Evolutionary conservation across 1,284 basidiomycete species (phyloP), one percentile per base, ranked within the genome.

Genomic region (Neolentinus lepideus): DNA sequence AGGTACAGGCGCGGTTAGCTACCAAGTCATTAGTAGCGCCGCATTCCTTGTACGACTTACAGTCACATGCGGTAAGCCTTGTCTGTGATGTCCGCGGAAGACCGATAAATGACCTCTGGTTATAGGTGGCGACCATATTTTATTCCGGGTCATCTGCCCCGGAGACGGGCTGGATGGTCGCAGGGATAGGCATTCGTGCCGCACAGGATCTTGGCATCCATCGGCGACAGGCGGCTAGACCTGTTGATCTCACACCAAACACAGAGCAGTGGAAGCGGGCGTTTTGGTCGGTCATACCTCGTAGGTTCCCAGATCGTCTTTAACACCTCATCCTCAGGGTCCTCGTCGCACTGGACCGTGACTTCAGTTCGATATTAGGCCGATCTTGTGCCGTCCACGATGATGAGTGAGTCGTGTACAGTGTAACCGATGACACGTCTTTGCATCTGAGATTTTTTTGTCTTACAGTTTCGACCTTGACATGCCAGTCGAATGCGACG

Each of bases 1-100:
- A 87, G 61, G 8, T 43, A 6, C 38, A 21, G 38, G 78, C 88
- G 6, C 71, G 81, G 63, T 69, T 81, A 54, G 69, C 84, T 46
- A 77, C 83, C 22, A 78, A 78, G 60, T 78, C 77, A 27, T 73
- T 85, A 55, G 73, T 84, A 48, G 75, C 79, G 1, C 76, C 80
- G 3, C 80, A 86, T 0, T 73, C 77, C 16, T 64, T 92, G 58
- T 80, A 81, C 62, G 88, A 92, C 60, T 68, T 94, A 29, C 90
- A 92, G 66, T 75, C 77, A 51, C 16, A 43, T 79, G 78, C 59
- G 73, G 73, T 54, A 68, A 4, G 16, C 16, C 38, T 66, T 36
- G 2, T 52, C 19, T 16, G 21, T n/a, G n/a, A n/a, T n/a, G n/a
- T 25, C n/a, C 6, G 25, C 38, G 27, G 3, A n/a, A 50, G 9